Percentiles rank a stretch among this genome's conserved stretches.
phyloP scores from a whole-genome alignment of 495 filamentous ascomycete genomes.

The Sordaria brevicollis region DNA sequence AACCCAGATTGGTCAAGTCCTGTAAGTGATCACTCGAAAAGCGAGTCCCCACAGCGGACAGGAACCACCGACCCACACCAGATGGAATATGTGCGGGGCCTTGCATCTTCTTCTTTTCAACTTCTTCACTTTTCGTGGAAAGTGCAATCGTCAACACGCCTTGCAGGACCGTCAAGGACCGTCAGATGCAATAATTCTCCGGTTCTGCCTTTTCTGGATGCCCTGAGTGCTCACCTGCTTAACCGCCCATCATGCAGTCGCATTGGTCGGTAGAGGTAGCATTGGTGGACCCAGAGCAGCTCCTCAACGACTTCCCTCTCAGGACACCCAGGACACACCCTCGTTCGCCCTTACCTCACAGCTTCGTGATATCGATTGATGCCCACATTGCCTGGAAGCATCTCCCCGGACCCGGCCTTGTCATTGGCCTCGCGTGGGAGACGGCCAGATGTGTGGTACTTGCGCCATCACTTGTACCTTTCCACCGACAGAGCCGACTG shows the following conservation, averaged over 20 bases:
- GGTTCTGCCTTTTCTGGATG: background rate
- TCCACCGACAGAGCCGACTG: background rate
- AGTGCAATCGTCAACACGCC: background rate
- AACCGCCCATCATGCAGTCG: slow-evolving; percentile 37
- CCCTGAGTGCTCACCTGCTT: slow-evolving; percentile 10
- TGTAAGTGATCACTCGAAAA: slow-evolving; percentile 14
- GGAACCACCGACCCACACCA: background rate
- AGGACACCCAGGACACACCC: background rate
- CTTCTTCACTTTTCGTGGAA: background rate
- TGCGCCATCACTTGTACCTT: background rate
- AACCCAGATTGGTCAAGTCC: slow-evolving; percentile 11
- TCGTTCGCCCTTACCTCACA: background rate
- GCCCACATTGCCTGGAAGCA: background rate
- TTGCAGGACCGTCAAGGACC: background rate
- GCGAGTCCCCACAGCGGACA: slow-evolving; percentile 16
- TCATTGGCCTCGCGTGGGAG: slow-evolving; percentile 15
- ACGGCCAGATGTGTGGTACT: background rate
- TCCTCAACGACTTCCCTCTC: background rate
- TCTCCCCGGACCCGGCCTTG: slow-evolving; percentile 6
- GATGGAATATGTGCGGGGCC: background rate
- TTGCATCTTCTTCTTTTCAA: background rate
- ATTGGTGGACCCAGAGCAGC: slow-evolving; percentile 8
- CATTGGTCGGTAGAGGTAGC: slow-evolving; percentile 15
- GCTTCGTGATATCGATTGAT: slow-evolving; percentile 17
- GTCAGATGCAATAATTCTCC: background rate